Evolutionary conservation across 441 rosid species (phyloP).

Genomic region (Adansonia gregorii): DNA sequence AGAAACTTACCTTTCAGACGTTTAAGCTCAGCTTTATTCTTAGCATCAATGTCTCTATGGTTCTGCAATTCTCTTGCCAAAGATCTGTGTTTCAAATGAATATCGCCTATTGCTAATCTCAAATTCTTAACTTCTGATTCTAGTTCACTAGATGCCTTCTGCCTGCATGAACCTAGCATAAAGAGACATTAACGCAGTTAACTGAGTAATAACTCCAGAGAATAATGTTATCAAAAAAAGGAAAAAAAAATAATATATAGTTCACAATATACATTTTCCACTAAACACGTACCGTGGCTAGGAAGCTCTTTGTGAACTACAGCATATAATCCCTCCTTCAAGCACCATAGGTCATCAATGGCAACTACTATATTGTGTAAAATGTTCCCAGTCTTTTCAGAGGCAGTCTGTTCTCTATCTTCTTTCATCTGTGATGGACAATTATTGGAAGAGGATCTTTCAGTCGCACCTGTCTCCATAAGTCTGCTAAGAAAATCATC

Average conservation of each 20-base stretch:
- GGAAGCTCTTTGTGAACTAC: slow-evolving; percentile 52
- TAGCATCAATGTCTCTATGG: slow-evolving; percentile 63
- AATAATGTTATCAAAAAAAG: neutral
- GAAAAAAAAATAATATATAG: neutral
- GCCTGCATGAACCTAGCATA: slow-evolving; percentile 58
- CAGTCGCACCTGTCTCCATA: slow-evolving; percentile 79
- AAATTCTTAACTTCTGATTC: slow-evolving; percentile 61
- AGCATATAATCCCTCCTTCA: slow-evolving; percentile 65
- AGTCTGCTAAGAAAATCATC: slow-evolving; percentile 73
- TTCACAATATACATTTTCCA: neutral
- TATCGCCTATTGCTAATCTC: slow-evolving; percentile 65
- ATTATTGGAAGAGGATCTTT: slow-evolving; percentile 63
- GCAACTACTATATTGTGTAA: slow-evolving; percentile 53
- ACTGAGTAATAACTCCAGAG: slow-evolving; percentile 26
- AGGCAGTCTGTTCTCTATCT: slow-evolving; percentile 38
- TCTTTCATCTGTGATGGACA: slow-evolving; percentile 51
- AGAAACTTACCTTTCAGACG: slow-evolving; percentile 65
- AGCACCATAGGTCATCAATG: slow-evolving; percentile 57
- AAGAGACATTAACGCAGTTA: slow-evolving; percentile 31
- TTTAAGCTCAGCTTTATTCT: slow-evolving; percentile 68
- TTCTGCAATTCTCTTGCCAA: slow-evolving; percentile 68
- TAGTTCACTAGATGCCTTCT: slow-evolving; percentile 54
- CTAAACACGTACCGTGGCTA: slow-evolving; percentile 50
- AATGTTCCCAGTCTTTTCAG: slow-evolving; percentile 52
- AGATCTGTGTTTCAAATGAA: slow-evolving; percentile 69